A percentile compares a stretch with the other conserved stretches of the same genome.
Conservation (phyloP, 176 grass and related monocot species). For the Otatea glauca region DNA sequence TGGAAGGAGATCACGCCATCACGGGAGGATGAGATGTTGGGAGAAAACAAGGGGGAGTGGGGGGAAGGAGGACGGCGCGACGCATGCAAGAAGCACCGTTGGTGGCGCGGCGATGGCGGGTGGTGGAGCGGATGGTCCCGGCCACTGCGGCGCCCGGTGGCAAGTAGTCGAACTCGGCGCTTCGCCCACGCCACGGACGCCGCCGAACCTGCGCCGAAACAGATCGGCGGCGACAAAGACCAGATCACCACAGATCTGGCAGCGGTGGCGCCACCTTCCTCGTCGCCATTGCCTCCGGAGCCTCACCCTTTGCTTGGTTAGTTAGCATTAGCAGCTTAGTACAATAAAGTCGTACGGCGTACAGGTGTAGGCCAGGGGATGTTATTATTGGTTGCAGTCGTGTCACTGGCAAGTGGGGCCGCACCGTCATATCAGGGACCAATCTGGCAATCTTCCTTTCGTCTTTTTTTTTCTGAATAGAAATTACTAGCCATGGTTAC, state of each 20-base stretch:
- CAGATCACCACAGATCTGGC: conserved; percentile 12
- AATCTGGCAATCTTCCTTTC: not conserved
- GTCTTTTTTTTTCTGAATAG: not conserved
- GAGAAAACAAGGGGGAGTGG: not conserved
- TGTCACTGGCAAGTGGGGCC: conserved; percentile 10
- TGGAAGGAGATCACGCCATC: not conserved
- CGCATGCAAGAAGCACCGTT: no score
- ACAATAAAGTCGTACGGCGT: not conserved
- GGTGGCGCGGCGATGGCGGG: conserved; percentile 70
- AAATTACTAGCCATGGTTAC: no score
- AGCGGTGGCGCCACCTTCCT: not conserved
- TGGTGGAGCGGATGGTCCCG: conserved; percentile 78
- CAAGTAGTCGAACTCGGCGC: conserved; percentile 92
- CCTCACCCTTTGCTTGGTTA: not conserved
- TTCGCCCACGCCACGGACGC: conserved; percentile 26
- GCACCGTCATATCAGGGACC: not conserved
- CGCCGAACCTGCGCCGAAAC: not conserved
- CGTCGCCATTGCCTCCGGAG: conserved; percentile 21
- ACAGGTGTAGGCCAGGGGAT: no score
- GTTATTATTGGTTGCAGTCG: not conserved
- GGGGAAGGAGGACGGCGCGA: no score
- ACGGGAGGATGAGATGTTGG: not conserved
- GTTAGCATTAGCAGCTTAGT: not conserved
- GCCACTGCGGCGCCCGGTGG: conserved; percentile 86
- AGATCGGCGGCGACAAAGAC: conserved; percentile 31